Conservation (phyloP, 2,329 filamentous ascomycete genomes). For the Boeremia lycopersici region DNA sequence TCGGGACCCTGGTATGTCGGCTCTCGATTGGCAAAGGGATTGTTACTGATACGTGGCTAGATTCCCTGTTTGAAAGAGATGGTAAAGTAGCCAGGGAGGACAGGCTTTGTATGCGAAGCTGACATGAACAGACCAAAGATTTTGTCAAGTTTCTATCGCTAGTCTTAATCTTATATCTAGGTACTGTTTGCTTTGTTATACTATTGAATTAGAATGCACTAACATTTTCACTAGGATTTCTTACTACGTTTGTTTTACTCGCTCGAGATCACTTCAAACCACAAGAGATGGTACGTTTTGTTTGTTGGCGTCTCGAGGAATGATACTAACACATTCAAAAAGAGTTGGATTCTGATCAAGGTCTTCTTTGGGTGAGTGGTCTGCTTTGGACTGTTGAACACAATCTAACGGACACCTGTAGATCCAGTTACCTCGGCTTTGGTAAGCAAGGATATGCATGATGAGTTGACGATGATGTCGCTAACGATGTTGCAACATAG, state of each 20-base stretch:
- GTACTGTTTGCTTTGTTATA: conserved; percentile 39
- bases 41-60: conserved; percentile 38
- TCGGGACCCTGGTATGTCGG: conserved; percentile 70
- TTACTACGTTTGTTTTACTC: conserved; percentile 83
- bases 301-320: too few relatives aligned
- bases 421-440: conserved; percentile 74
- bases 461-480: not conserved
- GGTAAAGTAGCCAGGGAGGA: conserved; percentile 53
- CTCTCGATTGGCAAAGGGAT: too few relatives aligned
- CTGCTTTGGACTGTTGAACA: conserved; percentile 1
- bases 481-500: conserved; percentile 40
- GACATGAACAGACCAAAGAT: conserved; percentile 68
- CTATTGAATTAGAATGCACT: not conserved
- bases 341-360: conserved; percentile 74
- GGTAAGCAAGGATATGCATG: conserved; percentile 51
- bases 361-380: conserved; percentile 72
- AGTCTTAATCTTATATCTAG: conserved; percentile 81
- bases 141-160: conserved; percentile 83
- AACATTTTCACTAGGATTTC: conserved; percentile 63
- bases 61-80: conserved; percentile 93
- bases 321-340: too few relatives aligned
- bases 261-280: conserved; percentile 72
- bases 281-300: conserved; percentile 60
- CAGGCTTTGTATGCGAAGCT: conserved; percentile 2
- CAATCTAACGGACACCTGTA: conserved; percentile 17